Conservation (phyloP, 495 filamentous ascomycete species). For the Hyaloscypha hepaticicola region DNA sequence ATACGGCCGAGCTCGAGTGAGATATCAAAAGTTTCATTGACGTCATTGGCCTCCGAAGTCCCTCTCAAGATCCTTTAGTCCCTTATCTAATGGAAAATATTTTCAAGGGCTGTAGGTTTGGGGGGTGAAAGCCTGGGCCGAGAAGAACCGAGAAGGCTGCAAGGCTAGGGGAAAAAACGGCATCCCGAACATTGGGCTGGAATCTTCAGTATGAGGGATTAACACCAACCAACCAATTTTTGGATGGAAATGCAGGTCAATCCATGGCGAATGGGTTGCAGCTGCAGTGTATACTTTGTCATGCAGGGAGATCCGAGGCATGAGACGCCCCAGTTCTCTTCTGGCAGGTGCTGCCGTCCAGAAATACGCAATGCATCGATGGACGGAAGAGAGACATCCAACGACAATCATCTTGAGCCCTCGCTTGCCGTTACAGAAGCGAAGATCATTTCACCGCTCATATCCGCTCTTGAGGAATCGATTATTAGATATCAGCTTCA, state of each 20-base stretch:
- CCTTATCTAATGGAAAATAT: not conserved
- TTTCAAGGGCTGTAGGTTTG: not conserved
- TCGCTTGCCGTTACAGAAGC: not conserved
- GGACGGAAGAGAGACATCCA: not conserved
- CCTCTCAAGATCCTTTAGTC: not conserved
- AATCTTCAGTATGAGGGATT: not conserved
- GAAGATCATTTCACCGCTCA: not conserved
- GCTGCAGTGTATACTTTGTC: not conserved
- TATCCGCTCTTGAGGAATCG: not conserved
- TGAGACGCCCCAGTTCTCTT: conserved; percentile 8
- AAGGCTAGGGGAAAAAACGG: not conserved
- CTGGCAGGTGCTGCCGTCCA: conserved; percentile 22
- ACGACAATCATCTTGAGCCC: not conserved
- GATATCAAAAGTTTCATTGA: not conserved
- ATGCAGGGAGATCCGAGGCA: conserved; percentile 16
- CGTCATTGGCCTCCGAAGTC: not conserved
- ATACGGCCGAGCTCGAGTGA: not conserved
- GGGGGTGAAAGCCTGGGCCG: not conserved
- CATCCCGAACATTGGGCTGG: not conserved
- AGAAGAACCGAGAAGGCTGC: not conserved
- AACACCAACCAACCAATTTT: not conserved
- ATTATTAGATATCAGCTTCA: not conserved
- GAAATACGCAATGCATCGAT: conserved; percentile 6
- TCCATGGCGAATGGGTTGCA: not conserved
- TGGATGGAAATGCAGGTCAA: not conserved